phyloP scores from a whole-genome alignment of 2,329 filamentous ascomycete species.

The Sporothrix pseudoabietina region DNA sequence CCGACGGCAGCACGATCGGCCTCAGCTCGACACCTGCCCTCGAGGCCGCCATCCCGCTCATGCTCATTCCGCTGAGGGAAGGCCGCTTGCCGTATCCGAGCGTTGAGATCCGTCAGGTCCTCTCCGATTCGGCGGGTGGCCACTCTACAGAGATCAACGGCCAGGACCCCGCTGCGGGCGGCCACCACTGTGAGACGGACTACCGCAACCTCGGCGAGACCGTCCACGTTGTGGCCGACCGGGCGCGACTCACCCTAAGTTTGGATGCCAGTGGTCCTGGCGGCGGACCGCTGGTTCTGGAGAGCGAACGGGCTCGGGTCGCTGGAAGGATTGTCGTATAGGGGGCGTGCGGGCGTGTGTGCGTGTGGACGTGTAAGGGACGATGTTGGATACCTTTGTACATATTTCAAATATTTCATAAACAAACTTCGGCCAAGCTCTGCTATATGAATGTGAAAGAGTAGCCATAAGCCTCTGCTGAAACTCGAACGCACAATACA shows the following conservation, averaged over 20 bases:
- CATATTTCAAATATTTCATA: neutral
- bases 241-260: slow-evolving; percentile 71
- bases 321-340: slow-evolving; percentile 44
- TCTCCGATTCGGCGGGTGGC: slow-evolving; percentile 29
- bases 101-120: slow-evolving; percentile 73
- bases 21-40: slow-evolving; percentile 50
- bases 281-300: slow-evolving; percentile 67
- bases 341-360: neutral
- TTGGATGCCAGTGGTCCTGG: slow-evolving; percentile 67
- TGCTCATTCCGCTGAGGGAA: slow-evolving; percentile 77
- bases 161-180: neutral
- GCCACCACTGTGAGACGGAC: slow-evolving; percentile 71
- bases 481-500: neutral
- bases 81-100: slow-evolving; percentile 77
- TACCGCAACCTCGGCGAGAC: slow-evolving; percentile 76
- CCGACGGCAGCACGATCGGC: slow-evolving; percentile 25
- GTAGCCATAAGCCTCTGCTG: neutral
- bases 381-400: neutral
- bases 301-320: slow-evolving; percentile 54
- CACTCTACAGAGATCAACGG: neutral
- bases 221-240: slow-evolving; percentile 71
- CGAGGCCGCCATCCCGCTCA: slow-evolving; percentile 64
- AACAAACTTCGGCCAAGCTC: neutral
- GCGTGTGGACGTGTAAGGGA: neutral
- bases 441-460: neutral